phyloP scores from a whole-genome alignment of 345 rosid species.

The Citrus reticulata region DNA sequence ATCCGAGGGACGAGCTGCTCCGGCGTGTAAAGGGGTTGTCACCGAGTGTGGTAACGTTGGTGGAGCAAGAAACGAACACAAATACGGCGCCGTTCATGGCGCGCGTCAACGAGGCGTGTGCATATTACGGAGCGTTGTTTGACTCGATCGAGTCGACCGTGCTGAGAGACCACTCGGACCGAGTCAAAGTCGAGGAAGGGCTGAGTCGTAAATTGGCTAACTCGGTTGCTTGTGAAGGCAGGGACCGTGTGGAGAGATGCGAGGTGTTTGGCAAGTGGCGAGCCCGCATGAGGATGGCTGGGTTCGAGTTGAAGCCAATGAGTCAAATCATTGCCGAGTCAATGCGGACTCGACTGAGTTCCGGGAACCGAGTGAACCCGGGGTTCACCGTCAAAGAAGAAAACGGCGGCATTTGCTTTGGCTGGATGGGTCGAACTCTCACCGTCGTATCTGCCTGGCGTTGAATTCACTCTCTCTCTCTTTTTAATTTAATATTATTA shows the following conservation, averaged over 20 bases:
- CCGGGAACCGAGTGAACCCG: constrained; percentile 45
- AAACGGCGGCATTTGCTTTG: constrained; percentile 75
- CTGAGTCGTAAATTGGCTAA: constrained; percentile 62
- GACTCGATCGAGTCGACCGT: constrained; percentile 73
- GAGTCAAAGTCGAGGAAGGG: constrained; percentile 61
- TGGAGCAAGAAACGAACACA: constrained; percentile 69
- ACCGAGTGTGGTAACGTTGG: constrained; percentile 76
- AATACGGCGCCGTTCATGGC: constrained; percentile 70
- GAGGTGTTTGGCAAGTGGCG: constrained; percentile 97
- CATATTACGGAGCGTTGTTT: constrained; percentile 67
- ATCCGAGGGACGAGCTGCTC: constrained; percentile 87
- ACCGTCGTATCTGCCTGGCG: constrained; percentile 98
- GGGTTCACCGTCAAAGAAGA: constrained; percentile 81
- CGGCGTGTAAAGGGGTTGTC: constrained; percentile 71
- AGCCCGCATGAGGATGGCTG: constrained; percentile 95
- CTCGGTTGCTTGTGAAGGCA: constrained; percentile 85
- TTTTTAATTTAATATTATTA: constrained; percentile 25
- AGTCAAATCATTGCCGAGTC: constrained; percentile 55
- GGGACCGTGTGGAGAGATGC: constrained; percentile 83
- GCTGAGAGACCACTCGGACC: constrained; percentile 33
- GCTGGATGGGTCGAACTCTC: constrained; percentile 88
- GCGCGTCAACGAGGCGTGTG: constrained; percentile 50
- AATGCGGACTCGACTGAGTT: constrained; percentile 45
- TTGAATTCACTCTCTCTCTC: constrained; percentile 36
- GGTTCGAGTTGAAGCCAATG: constrained; percentile 61